Percentiles rank a stretch among this genome's conserved stretches.
These are phyloP conservation scores for Phytopythium vexans DNA, from an alignment of 352 stramenopile species.

Conservation along the genomic window DNA sequence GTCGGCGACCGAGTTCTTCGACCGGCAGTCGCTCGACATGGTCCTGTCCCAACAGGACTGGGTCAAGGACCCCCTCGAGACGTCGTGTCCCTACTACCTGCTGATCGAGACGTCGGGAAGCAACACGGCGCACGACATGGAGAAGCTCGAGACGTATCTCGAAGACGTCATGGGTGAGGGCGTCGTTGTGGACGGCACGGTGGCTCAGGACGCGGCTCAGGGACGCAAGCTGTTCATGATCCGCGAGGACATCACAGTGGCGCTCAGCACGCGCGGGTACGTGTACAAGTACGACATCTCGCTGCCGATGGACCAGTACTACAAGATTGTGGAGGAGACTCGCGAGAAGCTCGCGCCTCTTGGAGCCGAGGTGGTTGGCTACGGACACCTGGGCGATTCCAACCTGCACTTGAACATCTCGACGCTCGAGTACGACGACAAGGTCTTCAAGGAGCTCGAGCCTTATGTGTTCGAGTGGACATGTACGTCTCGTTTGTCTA, in stretches of 20 bases:
- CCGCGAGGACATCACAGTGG: slow-evolving; percentile 92
- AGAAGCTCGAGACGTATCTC: slow-evolving; percentile 89
- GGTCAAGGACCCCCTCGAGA: slow-evolving; percentile 66
- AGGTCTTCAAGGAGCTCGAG: slow-evolving; percentile 63
- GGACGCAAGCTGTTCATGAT: slow-evolving; percentile 92
- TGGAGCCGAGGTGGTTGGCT: slow-evolving; percentile 76
- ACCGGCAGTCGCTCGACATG: slow-evolving; percentile 87
- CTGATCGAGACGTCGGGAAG: slow-evolving; percentile 96
- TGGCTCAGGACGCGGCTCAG: slow-evolving; percentile 92
- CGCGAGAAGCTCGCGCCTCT: slow-evolving; percentile 41
- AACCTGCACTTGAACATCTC: slow-evolving; percentile 98
- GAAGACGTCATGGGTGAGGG: slow-evolving; percentile 68
- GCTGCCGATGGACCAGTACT: slow-evolving; percentile 90
- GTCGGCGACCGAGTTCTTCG: slow-evolving; percentile 96
- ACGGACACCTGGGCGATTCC: slow-evolving; percentile 94
- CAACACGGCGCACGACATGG: slow-evolving; percentile 88
- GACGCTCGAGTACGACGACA: slow-evolving; percentile 60
- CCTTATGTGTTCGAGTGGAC: slow-evolving; percentile 85
- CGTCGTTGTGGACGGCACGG: slow-evolving; percentile 86
- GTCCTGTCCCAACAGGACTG: slow-evolving; percentile 70
- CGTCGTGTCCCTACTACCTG: slow-evolving; percentile 87
- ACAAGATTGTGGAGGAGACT: slow-evolving; percentile 86
- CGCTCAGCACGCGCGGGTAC: slow-evolving; percentile 81
- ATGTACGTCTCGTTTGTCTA: slow-evolving; percentile 22
- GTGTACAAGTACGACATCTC: slow-evolving; percentile 99